Conservation (phyloP, 768 basidiomycete species). For the Serendipita vermifera region DNA sequence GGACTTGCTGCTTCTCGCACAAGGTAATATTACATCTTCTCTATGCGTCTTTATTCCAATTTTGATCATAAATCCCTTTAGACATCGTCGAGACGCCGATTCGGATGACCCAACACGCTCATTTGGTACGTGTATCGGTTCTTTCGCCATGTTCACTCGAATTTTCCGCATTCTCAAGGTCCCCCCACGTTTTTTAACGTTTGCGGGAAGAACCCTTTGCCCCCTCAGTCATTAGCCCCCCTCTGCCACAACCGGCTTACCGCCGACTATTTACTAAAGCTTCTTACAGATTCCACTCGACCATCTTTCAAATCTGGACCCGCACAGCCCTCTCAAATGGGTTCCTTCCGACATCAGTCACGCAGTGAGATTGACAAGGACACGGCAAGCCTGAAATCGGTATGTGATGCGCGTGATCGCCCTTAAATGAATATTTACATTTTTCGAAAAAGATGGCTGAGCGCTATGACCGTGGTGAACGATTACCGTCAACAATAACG, state of each 20-base stretch:
- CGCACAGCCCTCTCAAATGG: constrained; percentile 83
- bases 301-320: constrained; percentile 58
- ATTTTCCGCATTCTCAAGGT: background rate
- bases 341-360: constrained; percentile 83
- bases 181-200: background rate
- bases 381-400: constrained; percentile 15
- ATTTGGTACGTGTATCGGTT: background rate
- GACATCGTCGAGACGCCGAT: background rate
- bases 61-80: background rate
- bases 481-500: background rate
- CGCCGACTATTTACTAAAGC: background rate
- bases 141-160: background rate
- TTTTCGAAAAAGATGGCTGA: background rate
- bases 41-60: too few species aligned
- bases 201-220: constrained; percentile 10
- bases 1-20: background rate
- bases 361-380: constrained; percentile 38
- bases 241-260: background rate
- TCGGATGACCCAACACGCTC: background rate
- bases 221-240: background rate
- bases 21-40: too few species aligned
- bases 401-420: too few species aligned
- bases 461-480: constrained; percentile 2
- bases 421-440: too few species aligned
- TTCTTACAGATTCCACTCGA: constrained; percentile 37